Evolutionary conservation across 116 monocot genomes (phyloP).

Genomic region (Trichopus zeylanicus): DNA sequence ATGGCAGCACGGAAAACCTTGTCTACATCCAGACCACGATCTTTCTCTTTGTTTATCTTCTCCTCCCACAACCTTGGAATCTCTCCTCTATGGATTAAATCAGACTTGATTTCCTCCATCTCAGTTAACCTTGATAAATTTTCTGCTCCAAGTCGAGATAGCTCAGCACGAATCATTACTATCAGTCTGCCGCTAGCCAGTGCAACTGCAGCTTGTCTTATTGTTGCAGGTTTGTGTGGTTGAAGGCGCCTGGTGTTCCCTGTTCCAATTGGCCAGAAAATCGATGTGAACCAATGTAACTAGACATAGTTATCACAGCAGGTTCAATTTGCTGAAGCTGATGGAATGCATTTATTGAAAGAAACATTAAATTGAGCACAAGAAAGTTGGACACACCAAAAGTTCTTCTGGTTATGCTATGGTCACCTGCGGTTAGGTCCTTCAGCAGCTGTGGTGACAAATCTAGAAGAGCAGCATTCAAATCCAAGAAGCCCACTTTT

Average conservation of each 20-base stretch:
- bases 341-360: background rate
- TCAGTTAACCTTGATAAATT: constrained; percentile 37
- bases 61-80: constrained; percentile 62
- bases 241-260: constrained; percentile 83
- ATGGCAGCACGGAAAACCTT: constrained; percentile 23
- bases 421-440: constrained; percentile 58
- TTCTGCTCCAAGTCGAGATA: constrained; percentile 57
- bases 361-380: background rate
- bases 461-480: constrained; percentile 29
- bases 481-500: constrained; percentile 52
- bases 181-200: constrained; percentile 59
- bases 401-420: constrained; percentile 63
- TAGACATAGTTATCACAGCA: too few relatives aligned
- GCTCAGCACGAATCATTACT: constrained; percentile 35
- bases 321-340: background rate
- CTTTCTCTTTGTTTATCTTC: constrained; percentile 37
- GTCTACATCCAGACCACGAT: constrained; percentile 21
- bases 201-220: constrained; percentile 83
- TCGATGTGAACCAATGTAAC: too few relatives aligned
- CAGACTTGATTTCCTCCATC: constrained; percentile 63
- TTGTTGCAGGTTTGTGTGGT: constrained; percentile 71
- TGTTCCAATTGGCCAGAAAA: too few relatives aligned
- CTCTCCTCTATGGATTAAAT: constrained; percentile 59
- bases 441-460: constrained; percentile 44
- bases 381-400: constrained; percentile 45